Conservation (phyloP, 306 rosid genomes). For the Casuarina equisetifolia region DNA sequence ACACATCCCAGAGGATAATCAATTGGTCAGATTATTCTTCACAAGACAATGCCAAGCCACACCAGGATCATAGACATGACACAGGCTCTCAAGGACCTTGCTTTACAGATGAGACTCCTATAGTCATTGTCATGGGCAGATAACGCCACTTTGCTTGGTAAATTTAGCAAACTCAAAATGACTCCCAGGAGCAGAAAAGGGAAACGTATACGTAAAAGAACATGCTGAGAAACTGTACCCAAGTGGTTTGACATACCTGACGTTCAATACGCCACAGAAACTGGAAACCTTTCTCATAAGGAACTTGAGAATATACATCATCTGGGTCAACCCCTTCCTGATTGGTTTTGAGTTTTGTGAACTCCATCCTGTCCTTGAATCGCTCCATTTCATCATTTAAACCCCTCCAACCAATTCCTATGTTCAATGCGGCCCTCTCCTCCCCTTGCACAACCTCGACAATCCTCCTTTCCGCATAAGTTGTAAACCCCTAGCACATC, state of each 20-base stretch:
- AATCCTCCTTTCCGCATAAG: constrained; percentile 92
- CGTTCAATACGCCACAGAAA: constrained; percentile 90
- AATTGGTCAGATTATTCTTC: neutral
- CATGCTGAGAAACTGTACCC: neutral
- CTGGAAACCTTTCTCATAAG: constrained; percentile 96
- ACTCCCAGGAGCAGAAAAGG: constrained; percentile 7
- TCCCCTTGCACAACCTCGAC: constrained; percentile 94
- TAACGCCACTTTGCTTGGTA: neutral
- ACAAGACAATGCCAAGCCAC: neutral
- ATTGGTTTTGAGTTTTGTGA: constrained; percentile 76
- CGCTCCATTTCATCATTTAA: constrained; percentile 71
- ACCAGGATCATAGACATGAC: neutral
- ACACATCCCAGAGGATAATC: neutral
- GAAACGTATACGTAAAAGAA: neutral
- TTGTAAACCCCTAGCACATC: constrained; percentile 72
- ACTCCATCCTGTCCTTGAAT: constrained; percentile 87
- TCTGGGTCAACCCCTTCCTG: constrained; percentile 95
- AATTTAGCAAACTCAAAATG: neutral
- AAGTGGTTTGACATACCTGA: constrained; percentile 48
- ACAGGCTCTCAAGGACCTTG: neutral
- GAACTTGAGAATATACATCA: constrained; percentile 77
- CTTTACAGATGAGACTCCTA: neutral
- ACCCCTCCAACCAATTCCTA: constrained; percentile 91
- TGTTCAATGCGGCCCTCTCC: constrained; percentile 63
- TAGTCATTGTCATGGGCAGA: neutral